phyloP scores from a whole-genome alignment of 1,284 basidiomycete genomes.

The Cutaneotrichosporon spelunceum region DNA sequence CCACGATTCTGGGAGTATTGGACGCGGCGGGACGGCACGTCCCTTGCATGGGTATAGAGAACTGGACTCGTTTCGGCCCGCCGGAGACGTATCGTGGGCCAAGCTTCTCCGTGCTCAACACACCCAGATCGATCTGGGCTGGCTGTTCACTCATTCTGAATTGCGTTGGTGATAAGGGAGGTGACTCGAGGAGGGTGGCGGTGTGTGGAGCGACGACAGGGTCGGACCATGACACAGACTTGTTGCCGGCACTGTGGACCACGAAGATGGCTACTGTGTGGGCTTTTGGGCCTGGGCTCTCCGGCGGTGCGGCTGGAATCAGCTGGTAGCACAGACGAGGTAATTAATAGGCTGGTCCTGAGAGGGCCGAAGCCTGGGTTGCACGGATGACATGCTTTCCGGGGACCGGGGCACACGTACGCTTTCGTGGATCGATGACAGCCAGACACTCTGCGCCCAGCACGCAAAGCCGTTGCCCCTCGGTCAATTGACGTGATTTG shows the following conservation, averaged over 20 bases:
- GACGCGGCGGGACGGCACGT: neutral
- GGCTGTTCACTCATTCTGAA: neutral
- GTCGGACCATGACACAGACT: neutral
- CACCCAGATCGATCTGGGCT: neutral
- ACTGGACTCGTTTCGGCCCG: neutral
- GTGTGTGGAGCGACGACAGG: neutral
- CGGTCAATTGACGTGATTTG: neutral
- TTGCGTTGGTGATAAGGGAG: neutral
- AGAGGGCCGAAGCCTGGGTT: neutral
- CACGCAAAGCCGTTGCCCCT: neutral
- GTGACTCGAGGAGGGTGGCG: neutral
- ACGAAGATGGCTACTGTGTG: conserved; percentile 4
- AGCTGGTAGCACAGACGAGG: neutral
- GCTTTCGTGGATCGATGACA: neutral
- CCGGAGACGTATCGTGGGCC: neutral
- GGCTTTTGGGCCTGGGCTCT: conserved; percentile 4
- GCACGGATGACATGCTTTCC: neutral
- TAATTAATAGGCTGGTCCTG: neutral
- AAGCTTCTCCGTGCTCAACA: neutral
- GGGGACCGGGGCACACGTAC: neutral
- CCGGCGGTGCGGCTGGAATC: neutral
- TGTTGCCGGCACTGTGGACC: neutral
- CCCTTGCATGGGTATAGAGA: neutral
- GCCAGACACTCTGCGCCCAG: neutral
- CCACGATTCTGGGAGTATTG: neutral